Evolutionary conservation across 441 rosid genomes (phyloP).

Genomic region (Raphanus hybrid): DNA sequence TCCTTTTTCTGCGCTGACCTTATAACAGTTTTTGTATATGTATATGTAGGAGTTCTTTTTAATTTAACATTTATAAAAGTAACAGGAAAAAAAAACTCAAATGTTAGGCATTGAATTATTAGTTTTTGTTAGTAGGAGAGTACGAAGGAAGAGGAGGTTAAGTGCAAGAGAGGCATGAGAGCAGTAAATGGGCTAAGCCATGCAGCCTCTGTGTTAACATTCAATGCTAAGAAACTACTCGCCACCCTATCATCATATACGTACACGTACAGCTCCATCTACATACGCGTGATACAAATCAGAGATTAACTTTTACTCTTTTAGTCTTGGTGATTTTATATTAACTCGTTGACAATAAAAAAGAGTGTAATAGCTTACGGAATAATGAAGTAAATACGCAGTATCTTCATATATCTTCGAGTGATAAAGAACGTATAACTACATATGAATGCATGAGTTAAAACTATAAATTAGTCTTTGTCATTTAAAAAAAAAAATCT

Average conservation of each 20-base stretch:
- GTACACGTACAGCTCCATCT: background rate
- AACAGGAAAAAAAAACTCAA: constrained; percentile 4
- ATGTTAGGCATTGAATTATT: constrained; percentile 39
- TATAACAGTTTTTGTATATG: background rate
- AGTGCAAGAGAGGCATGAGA: constrained; percentile 67
- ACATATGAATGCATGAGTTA: background rate
- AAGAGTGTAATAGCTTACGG: background rate
- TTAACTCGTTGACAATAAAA: constrained; percentile 2
- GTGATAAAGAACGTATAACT: constrained; percentile 15
- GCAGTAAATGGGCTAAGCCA: constrained; percentile 57
- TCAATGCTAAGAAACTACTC: constrained; percentile 34
- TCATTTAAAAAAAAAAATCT: too few species aligned
- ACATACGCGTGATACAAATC: background rate
- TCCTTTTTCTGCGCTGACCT: background rate
- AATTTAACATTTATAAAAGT: background rate
- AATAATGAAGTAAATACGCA: background rate
- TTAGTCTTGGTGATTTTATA: background rate
- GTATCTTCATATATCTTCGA: background rate
- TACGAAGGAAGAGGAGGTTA: constrained; percentile 33
- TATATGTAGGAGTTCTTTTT: background rate
- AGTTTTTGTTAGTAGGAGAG: constrained; percentile 23
- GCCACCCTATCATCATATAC: constrained; percentile 39
- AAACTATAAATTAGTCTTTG: background rate
- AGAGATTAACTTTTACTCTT: background rate
- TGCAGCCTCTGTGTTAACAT: constrained; percentile 52